Base-by-base conservation (phyloP, 2,329 filamentous ascomycete genomes). In the Penicillium olsonii region DNA sequence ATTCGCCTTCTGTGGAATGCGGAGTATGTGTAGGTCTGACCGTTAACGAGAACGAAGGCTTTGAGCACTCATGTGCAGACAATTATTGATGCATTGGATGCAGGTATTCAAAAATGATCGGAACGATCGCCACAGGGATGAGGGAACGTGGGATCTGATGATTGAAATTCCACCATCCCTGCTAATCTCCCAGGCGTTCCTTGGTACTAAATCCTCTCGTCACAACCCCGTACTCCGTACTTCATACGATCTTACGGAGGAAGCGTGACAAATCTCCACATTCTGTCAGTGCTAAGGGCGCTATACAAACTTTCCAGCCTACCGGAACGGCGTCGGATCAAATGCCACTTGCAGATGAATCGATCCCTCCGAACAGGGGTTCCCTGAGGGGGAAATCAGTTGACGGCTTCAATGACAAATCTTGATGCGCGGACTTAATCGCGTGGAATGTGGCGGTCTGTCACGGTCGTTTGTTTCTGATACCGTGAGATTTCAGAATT, bases 401-500 rank as follows among this genome's bases (percentile, higher is more conserved):
- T 24, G 22, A 24, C 5, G 5, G 19, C 8, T 34, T 18, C 22
- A 47, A 51, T 61, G 55, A 60, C 56, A 60, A 60, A 61, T 61
- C 33, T 22, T 51, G 50, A 57, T 48, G 50, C 51, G 43, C 46
- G 52, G 38, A 20, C 20, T 18, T 18, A 29, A 14, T 37, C 26
- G 1, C 19, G 34, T 17, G n/a, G 37, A 27, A 34, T 46, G 39
- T 48, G 29, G 47, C 47, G 47, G 47, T 49, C 47, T 49, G 46
- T 44, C 44, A 39, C 19, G 17, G 17, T 42, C 37, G 15, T 10
- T 39, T 24, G 22, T 24, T 34, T 15, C 14, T 17, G 29, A 24
- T 44, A 27, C 22, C 10, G 24, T 41, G 3, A 17, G 9, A 18
- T 18, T 35, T 18, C 33, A 5, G 9, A 15, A 35, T 35, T 18